phyloP scores from a whole-genome alignment of 23 red algal species.

The Pyropia yezoensis region DNA sequence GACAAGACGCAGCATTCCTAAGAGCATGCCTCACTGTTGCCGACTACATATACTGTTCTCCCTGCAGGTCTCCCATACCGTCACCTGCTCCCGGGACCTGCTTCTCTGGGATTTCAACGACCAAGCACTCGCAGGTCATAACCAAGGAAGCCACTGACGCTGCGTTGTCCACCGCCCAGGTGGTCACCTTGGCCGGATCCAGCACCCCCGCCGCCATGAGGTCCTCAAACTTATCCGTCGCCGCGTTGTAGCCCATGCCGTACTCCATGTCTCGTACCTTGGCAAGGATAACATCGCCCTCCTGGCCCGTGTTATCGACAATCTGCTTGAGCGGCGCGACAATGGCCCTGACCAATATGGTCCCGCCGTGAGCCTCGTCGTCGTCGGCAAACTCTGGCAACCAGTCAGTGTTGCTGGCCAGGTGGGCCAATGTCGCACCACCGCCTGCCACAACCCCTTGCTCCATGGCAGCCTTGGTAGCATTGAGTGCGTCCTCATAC shows the following conservation, averaged over 20 bases:
- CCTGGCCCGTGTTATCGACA: slow-evolving; percentile 74
- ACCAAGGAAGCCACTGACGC: slow-evolving; percentile 83
- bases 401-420: slow-evolving; percentile 7
- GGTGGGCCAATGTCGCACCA: slow-evolving; percentile 55
- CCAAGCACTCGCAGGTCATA: slow-evolving; percentile 93
- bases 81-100: slow-evolving; percentile 38
- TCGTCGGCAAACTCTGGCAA: slow-evolving; percentile 68
- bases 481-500: slow-evolving; percentile 95
- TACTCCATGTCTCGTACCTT: slow-evolving; percentile 72
- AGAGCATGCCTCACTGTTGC: too few relatives aligned
- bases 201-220: slow-evolving; percentile 76
- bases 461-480: slow-evolving; percentile 91
- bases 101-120: slow-evolving; percentile 90
- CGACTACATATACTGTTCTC: slow-evolving; percentile 35
- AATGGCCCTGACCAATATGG: slow-evolving; percentile 68
- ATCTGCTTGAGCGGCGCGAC: slow-evolving; percentile 91
- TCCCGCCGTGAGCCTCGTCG: slow-evolving; percentile 66
- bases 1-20: too few relatives aligned
- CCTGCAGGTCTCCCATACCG: slow-evolving; percentile 82
- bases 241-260: slow-evolving; percentile 75
- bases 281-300: slow-evolving; percentile 78
- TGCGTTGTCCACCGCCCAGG: slow-evolving; percentile 79
- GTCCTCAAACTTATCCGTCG: slow-evolving; percentile 72
- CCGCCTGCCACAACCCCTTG: slow-evolving; percentile 92
- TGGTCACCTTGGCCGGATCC: slow-evolving; percentile 88